A percentile compares a stretch with the other conserved stretches of the same genome.
Evolutionary conservation across 305 asterid genomes (phyloP).

Genomic region (Solanum hybrid): DNA sequence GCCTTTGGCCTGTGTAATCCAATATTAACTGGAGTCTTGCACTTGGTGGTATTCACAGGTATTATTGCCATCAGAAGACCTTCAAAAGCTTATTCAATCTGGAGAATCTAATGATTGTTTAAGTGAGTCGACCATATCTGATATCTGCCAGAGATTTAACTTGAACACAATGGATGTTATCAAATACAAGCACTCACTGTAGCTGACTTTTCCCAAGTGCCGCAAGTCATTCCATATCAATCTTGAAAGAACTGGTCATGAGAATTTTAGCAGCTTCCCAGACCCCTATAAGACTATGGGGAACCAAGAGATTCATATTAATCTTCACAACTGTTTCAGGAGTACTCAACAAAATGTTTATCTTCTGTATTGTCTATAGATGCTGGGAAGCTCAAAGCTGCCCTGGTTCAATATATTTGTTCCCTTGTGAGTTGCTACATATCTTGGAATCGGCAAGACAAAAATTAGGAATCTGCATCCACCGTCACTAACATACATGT

Average conservation of each 20-base stretch:
- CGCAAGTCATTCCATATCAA: not conserved
- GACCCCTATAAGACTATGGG: not conserved
- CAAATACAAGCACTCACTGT: conserved; percentile 46
- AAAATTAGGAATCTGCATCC: not conserved
- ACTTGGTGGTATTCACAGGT: conserved; percentile 29
- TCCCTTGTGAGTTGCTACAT: not conserved
- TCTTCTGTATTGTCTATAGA: not conserved
- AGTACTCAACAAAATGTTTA: not conserved
- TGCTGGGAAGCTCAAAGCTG: not conserved
- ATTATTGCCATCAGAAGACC: conserved; percentile 58
- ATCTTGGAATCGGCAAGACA: not conserved
- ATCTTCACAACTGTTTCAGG: not conserved
- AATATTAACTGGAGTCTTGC: not conserved
- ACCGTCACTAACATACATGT: not conserved
- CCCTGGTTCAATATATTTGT: not conserved
- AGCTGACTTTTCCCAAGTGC: conserved; percentile 12
- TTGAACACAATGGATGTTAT: conserved; percentile 52
- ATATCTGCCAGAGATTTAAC: conserved; percentile 58
- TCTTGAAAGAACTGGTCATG: not conserved
- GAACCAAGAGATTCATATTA: not conserved
- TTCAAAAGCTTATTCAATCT: conserved; percentile 40
- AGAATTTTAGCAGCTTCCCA: not conserved
- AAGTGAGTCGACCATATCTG: conserved; percentile 31
- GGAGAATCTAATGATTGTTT: conserved; percentile 36
- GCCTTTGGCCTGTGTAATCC: not conserved